Percentiles rank a stretch among this genome's conserved stretches.
Conservation (phyloP, 169 alveolate genomes). For the Plasmodium gonderi region DNA sequence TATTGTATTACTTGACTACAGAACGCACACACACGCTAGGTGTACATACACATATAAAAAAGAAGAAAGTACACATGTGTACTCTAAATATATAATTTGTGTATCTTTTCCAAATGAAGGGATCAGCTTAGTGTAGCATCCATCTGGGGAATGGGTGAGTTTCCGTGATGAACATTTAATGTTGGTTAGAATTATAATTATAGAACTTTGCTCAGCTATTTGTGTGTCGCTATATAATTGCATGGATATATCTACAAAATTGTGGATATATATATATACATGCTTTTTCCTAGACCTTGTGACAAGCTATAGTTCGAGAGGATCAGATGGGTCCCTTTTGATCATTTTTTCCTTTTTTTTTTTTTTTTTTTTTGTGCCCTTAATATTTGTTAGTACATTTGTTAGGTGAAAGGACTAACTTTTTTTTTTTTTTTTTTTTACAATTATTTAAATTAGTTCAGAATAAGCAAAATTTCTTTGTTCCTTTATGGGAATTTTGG, state of each 20-base stretch:
- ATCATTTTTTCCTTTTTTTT: slow-evolving; percentile 1
- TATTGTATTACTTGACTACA: neutral
- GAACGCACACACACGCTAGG: neutral
- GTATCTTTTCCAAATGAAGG: neutral
- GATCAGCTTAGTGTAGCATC: neutral
- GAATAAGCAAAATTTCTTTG: neutral
- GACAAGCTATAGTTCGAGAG: slow-evolving; percentile 1
- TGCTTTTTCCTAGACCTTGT: neutral
- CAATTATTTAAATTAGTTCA: neutral
- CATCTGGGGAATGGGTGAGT: slow-evolving; percentile 9
- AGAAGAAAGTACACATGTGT: neutral
- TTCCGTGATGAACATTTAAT: neutral
- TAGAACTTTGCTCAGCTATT: slow-evolving; percentile 1
- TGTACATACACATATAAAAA: slow-evolving; percentile 14
- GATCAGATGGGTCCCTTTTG: slow-evolving; percentile 3
- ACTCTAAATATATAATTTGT: slow-evolving; percentile 2
- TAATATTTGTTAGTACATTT: neutral
- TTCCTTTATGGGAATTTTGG: neutral
- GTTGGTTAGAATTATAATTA: neutral
- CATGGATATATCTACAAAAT: neutral
- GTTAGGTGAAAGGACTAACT: slow-evolving; percentile 1
- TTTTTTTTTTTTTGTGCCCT: neutral
- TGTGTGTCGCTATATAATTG: neutral
- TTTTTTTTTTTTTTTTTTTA: neutral
- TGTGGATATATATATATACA: neutral